phyloP scores from a whole-genome alignment of 2,329 filamentous ascomycete species.

The Pseudopithomyces chartarum region DNA sequence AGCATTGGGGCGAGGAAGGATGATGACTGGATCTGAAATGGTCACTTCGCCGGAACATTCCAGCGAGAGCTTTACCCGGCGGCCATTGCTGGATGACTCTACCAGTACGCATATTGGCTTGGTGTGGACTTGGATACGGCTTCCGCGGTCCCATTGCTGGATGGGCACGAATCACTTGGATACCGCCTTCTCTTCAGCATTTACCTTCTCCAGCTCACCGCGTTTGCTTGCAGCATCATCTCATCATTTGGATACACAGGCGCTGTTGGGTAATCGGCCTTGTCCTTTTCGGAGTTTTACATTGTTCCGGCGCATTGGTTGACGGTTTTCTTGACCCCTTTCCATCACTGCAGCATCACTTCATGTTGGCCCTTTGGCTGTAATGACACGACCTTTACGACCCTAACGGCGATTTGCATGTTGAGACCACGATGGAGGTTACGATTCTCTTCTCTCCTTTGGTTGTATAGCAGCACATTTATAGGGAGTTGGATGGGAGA shows the following conservation, averaged over 20 bases:
- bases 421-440: background rate
- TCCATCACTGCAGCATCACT: background rate
- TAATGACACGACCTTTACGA: slow-evolving; percentile 10
- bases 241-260: background rate
- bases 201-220: background rate
- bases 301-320: background rate
- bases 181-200: background rate
- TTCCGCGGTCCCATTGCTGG: background rate
- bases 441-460: background rate
- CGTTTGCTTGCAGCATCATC: background rate
- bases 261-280: background rate
- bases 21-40: slow-evolving; percentile 39
- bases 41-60: background rate
- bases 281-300: background rate
- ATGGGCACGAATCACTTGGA: background rate
- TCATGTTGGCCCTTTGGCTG: background rate
- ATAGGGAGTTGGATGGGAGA: background rate
- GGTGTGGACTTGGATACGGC: background rate
- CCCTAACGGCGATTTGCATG: slow-evolving; percentile 10
- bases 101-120: background rate
- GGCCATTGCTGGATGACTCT: background rate
- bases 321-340: background rate
- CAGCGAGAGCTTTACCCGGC: background rate
- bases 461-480: slow-evolving; percentile 3
- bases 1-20: slow-evolving; percentile 27